Evolutionary conservation across 495 filamentous ascomycete species (phyloP).

Genomic region (Cairneyella variabilis): DNA sequence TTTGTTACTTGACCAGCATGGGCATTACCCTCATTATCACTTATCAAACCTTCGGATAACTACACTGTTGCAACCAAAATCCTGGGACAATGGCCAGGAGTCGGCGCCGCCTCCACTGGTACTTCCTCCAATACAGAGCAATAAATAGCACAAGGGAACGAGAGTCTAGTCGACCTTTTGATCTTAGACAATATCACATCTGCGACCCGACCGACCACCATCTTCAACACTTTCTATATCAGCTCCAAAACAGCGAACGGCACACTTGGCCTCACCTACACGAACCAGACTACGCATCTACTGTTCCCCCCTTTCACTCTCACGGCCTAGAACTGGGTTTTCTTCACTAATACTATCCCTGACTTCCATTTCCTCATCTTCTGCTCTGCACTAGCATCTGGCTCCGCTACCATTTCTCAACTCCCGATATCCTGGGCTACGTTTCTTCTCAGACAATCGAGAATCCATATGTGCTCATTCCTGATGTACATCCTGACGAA

Average conservation of each 20-base stretch:
- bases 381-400: not conserved
- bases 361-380: not conserved
- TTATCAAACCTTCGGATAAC: not conserved
- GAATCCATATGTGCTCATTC: not conserved
- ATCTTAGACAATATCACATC: not conserved
- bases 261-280: not conserved
- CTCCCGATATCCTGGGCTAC: not conserved
- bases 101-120: not conserved
- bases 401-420: not conserved
- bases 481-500: not conserved
- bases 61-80: not conserved
- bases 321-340: not conserved
- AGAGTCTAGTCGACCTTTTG: not conserved
- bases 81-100: not conserved
- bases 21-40: not conserved
- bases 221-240: not conserved
- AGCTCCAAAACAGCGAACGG: no score
- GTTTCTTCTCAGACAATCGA: constrained; percentile 1
- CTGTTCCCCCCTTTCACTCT: not conserved
- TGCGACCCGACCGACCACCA: not conserved
- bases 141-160: not conserved
- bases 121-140: not conserved
- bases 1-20: not conserved
- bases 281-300: not conserved
- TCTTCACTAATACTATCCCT: not conserved